Conservation (phyloP, 345 rosid genomes). For the Gossypium turneri region DNA sequence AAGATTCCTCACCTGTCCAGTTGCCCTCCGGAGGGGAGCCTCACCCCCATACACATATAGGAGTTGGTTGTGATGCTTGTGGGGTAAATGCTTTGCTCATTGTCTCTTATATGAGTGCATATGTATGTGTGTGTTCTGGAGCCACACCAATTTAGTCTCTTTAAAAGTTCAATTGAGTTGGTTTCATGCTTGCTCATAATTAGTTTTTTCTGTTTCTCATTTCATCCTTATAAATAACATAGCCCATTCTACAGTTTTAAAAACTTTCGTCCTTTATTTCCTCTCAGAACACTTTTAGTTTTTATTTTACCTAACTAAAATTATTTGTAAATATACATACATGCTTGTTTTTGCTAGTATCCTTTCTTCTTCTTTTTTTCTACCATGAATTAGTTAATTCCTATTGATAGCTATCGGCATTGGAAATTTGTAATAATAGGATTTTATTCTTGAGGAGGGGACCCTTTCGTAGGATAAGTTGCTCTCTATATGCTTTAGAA, state of each 20-base stretch:
- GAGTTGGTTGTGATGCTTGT: constrained; percentile 72
- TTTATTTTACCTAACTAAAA: neutral
- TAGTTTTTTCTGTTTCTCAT: neutral
- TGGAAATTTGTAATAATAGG: neutral
- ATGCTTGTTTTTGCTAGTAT: neutral
- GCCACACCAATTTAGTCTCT: neutral
- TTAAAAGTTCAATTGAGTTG: neutral
- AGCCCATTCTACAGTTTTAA: neutral
- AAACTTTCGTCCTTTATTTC: neutral
- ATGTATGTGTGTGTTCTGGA: neutral
- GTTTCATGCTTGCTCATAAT: neutral
- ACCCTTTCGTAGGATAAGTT: neutral
- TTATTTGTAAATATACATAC: neutral
- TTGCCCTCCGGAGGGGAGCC: constrained; percentile 19
- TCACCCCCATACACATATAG: constrained; percentile 27
- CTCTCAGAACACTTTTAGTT: neutral
- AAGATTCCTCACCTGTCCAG: constrained; percentile 11
- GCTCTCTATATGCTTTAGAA: neutral
- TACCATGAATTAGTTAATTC: neutral
- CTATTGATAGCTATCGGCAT: neutral
- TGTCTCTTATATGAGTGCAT: neutral
- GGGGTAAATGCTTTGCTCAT: constrained; percentile 33
- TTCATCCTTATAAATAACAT: neutral
- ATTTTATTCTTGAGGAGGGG: neutral
- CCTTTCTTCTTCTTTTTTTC: neutral